phyloP scores from a whole-genome alignment of 2,329 filamentous ascomycete genomes.

The Arthroderma uncinatum region DNA sequence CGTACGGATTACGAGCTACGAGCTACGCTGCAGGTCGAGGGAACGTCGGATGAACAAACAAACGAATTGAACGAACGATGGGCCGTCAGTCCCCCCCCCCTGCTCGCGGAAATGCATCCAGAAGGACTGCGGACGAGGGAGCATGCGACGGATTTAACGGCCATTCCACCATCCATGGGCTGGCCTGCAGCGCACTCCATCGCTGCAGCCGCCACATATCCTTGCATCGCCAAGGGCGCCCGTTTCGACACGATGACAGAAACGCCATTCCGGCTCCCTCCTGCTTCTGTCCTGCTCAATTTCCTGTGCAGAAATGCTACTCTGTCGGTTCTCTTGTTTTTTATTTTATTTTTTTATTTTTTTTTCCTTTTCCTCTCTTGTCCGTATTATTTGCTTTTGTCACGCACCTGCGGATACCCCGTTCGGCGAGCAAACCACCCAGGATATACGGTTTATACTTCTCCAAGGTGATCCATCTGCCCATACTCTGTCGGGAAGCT shows the following conservation, averaged over 20 bases:
- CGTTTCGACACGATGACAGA: constrained; percentile 2
- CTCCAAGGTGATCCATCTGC: not conserved
- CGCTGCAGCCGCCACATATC: not conserved
- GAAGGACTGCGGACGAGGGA: too few relatives aligned
- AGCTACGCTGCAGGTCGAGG: not conserved
- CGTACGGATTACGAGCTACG: not conserved
- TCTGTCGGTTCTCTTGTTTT: not conserved
- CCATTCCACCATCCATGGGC: too few relatives aligned
- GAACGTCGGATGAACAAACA: not conserved
- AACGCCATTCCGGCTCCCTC: not conserved
- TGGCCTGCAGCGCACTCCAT: not conserved
- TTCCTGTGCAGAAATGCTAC: not conserved
- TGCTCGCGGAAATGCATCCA: too few relatives aligned
- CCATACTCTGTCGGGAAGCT: not conserved
- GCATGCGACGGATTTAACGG: not conserved
- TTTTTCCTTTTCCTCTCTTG: not conserved
- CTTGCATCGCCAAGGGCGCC: constrained; percentile 4
- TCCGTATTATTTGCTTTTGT: not conserved
- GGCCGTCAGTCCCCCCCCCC: too few relatives aligned
- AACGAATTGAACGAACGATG: not conserved
- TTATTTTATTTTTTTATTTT: not conserved
- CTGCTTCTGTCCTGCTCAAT: not conserved
- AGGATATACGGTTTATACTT: not conserved
- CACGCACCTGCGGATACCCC: too few relatives aligned
- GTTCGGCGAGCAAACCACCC: not conserved